Base-by-base conservation (phyloP, 1,139 yeast genomes). In the Protomyces inouyei region DNA sequence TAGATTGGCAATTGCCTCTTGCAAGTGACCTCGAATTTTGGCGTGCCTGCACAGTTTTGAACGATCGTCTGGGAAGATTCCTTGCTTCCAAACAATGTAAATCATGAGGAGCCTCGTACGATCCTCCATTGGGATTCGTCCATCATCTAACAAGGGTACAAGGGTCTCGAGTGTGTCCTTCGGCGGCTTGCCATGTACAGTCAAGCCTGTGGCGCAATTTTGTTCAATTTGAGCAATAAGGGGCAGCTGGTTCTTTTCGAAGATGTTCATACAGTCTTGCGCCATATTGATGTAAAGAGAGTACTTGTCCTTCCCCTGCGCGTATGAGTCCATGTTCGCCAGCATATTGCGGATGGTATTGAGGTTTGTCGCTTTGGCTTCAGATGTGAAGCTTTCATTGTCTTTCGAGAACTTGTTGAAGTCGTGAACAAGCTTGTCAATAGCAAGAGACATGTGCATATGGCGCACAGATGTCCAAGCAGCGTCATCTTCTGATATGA, bases 31-130 rank as follows among this genome's bases (percentile, higher is more conserved):
- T 51, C 78, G 76, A 16, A 89, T 82, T 0, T 86, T 88, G 57
- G 88, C 83, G 71, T 92, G 95, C 64, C 80, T 77, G 56, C 86
- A 81, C 54, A 93, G 76, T 72, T 93, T 91, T 61, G 78, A 76
- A 69, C 87, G 83, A 76, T 93, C 99, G 8, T 80, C 74, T 69
- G 85, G 87, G 18, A 89, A 80, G 36, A 93, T 78, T 0, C 99
- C 98, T 3, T 95, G 93, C 69, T 98, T 80, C 74, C 85, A 88
- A 48, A 91, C 75, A 0, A 92, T 87, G 74, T 93, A 93, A 3
- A 88, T 77, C 37, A 89, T 78, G n/a, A 93, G 82, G 54, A 88
- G 78, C 67, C 98, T 82, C 69, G 90, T 79, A 72, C 89, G 89
- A 71, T 90, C 95, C 56, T 14, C 51, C 14, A 38, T 32, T 3